Base-by-base conservation (phyloP, 2,329 filamentous ascomycete species). In the Spiromastix sp. region DNA sequence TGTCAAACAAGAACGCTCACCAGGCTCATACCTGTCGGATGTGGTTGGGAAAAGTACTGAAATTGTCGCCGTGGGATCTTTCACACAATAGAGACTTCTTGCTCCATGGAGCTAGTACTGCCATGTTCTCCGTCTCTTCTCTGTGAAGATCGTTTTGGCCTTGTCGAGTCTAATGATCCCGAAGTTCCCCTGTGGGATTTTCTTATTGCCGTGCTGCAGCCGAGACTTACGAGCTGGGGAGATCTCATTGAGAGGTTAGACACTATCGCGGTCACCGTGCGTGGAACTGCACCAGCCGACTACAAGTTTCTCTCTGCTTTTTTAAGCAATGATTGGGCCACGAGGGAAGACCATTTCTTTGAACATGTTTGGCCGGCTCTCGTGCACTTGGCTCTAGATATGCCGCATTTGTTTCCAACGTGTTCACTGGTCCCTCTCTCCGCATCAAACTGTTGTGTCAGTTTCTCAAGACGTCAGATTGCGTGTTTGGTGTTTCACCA, bases 171-270 rank as follows among this genome's bases (percentile, higher is more conserved):
- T 24, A 25, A 36, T 11, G 36, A 36, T 17, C 13, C 24, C 9
- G 30, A 43, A 18, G 39, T 37, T 17, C 36, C 36, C 6, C 37
- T 39, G n/a, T 42, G 39, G 37, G 17, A 27, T 3, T 32, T 39
- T n/a, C 10, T 43, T 16, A 11, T 32, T 28, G 25, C 30, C 8
- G 19, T 24, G 18, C 21, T 39, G 5, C 18, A 27, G 2, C 8
- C 6, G n/a, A 18, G 18, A 21, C 26, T 32, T n/a, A 32, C 15
- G 10, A 22, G 19, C 22, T 26, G 27, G 31, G 9, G 17, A 12
- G 32, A 34, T 10, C 36, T 39, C 7, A 21, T 43, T 19, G 36
- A 41, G 4, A 11, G 27, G 5, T 16, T 43, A 32, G 33, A 41
- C 22, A 37, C 25, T 13, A 38, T 41, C 13, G 15, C 34, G 8